phyloP scores from a whole-genome alignment of 768 basidiomycete species.

The Phlegmacium glaucopus region DNA sequence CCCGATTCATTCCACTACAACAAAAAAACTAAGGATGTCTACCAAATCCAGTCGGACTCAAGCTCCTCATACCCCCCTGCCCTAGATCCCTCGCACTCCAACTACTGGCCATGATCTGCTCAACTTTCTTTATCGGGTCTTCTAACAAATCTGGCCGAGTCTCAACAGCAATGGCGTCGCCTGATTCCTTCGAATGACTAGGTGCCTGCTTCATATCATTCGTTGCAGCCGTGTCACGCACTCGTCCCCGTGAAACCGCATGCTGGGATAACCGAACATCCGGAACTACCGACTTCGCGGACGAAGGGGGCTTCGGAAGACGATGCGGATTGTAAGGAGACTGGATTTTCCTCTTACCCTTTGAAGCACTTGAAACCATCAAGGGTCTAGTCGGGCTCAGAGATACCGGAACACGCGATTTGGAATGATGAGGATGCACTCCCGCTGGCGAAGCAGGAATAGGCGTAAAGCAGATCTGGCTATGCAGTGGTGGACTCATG shows the following conservation, averaged over 20 bases:
- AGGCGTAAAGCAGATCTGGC: conserved; percentile 52
- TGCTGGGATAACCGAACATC: neutral
- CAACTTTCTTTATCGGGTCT: conserved; percentile 28
- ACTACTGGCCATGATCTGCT: conserved; percentile 32
- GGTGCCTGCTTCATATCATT: neutral
- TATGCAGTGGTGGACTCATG: conserved; percentile 54
- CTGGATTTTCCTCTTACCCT: conserved; percentile 1
- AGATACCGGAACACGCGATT: neutral
- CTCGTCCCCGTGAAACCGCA: conserved; percentile 1
- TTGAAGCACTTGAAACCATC: neutral
- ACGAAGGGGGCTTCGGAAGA: neutral
- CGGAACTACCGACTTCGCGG: neutral
- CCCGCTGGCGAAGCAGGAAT: conserved; percentile 9
- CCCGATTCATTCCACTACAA: too few relatives aligned
- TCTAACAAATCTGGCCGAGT: conserved; percentile 5
- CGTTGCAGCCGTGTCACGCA: neutral
- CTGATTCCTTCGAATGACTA: conserved; percentile 4
- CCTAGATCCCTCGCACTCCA: conserved; percentile 26
- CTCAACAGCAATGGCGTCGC: neutral
- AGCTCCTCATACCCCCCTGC: conserved; percentile 12
- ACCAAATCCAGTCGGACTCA: conserved; percentile 24
- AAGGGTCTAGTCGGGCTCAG: neutral
- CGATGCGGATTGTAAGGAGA: neutral
- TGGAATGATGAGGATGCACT: neutral
- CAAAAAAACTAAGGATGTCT: neutral